Percentiles rank a stretch among this genome's conserved stretches.
These are phyloP conservation scores for Leccinum boreale DNA, from an alignment of 768 basidiomycete genomes.

Conservation along the genomic window DNA sequence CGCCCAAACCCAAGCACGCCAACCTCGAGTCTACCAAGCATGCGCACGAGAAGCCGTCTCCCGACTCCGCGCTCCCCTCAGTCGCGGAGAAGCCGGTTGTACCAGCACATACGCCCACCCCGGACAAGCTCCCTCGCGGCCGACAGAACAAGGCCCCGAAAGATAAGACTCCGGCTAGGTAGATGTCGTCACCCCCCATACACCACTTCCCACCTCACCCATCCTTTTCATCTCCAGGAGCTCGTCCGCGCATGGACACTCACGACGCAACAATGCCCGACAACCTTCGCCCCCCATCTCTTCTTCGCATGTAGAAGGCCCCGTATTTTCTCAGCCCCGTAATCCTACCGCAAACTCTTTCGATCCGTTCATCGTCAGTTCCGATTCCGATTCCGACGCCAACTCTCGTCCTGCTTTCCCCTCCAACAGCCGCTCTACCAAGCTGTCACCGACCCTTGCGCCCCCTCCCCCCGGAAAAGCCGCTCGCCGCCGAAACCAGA, in stretches of 20 bases:
- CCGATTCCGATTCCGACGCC: conserved; percentile 38
- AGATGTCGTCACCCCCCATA: conserved; percentile 10
- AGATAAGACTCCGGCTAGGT: conserved; percentile 46
- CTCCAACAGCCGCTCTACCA: conserved; percentile 16
- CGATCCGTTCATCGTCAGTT: conserved; percentile 51
- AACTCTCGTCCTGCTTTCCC: conserved; percentile 33
- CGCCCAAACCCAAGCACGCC: conserved; percentile 36
- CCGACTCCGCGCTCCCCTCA: conserved; percentile 33
- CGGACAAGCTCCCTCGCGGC: conserved; percentile 32
- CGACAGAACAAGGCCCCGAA: conserved; percentile 38
- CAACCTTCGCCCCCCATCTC: conserved; percentile 61
- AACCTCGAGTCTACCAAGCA: not conserved
- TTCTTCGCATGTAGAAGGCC: conserved; percentile 69
- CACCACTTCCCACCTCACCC: conserved; percentile 1
- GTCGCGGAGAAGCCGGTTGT: conserved; percentile 26
- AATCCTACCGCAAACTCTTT: conserved; percentile 39
- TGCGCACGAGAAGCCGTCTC: conserved; percentile 20
- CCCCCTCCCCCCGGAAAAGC: conserved; percentile 52
- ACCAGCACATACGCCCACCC: conserved; percentile 13
- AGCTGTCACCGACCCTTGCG: conserved; percentile 39
- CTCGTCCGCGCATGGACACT: conserved; percentile 41
- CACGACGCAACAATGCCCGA: conserved; percentile 51
- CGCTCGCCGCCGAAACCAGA: conserved; percentile 54
- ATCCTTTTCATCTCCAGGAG: conserved; percentile 33
- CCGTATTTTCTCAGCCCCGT: conserved; percentile 24